Conservation (phyloP, 2,329 filamentous ascomycete genomes). For the Boeremia exigua region DNA sequence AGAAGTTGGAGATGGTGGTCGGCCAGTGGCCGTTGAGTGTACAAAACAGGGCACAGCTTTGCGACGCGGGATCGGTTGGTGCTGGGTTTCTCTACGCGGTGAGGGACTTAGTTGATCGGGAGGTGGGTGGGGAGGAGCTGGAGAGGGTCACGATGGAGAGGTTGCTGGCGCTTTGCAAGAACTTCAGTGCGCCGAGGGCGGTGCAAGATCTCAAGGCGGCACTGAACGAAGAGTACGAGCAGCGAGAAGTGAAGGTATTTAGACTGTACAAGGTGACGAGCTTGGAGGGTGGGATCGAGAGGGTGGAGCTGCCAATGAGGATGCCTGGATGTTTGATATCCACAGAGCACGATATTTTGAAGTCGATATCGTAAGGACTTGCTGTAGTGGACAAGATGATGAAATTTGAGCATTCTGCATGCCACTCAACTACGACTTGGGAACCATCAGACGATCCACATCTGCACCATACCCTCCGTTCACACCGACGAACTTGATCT, state of each 20-base stretch:
- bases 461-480: slow-evolving; percentile 58
- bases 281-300: neutral
- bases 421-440: slow-evolving; percentile 42
- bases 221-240: neutral
- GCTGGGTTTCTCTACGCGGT: neutral
- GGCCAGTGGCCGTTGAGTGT: neutral
- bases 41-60: neutral
- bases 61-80: neutral
- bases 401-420: neutral
- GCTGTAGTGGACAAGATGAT: neutral
- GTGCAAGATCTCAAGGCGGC: neutral
- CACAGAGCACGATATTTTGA: neutral
- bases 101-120: neutral
- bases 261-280: neutral
- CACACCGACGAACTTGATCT: slow-evolving; percentile 53
- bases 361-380: neutral
- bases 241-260: neutral
- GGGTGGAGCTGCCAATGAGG: neutral
- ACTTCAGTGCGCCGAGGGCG: neutral
- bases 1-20: neutral
- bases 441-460: slow-evolving; percentile 63
- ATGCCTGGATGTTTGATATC: neutral
- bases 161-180: neutral
- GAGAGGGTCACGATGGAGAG: neutral
- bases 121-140: neutral